A percentile compares a stretch with the other conserved stretches of the same genome.
Conservation (phyloP, 768 basidiomycete genomes). For the Leucosporidium scottii region DNA sequence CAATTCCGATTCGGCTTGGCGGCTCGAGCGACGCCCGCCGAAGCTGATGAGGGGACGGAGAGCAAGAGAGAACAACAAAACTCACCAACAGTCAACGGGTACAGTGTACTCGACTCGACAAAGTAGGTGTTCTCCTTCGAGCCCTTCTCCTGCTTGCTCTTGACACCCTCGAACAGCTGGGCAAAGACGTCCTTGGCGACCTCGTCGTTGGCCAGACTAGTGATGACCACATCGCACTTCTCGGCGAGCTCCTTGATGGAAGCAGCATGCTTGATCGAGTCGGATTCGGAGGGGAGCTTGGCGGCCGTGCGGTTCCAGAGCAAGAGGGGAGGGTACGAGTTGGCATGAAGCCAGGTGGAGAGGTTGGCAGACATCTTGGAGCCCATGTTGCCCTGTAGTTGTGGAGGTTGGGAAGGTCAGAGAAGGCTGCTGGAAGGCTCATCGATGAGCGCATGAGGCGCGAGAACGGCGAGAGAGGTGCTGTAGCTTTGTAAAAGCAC, state of each 20-base stretch:
- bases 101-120: slow-evolving; percentile 69
- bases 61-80: not conserved
- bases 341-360: slow-evolving; percentile 50
- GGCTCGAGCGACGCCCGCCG: no score
- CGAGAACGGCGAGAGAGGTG: not conserved
- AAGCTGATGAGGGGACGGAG: not conserved
- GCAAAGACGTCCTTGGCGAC: slow-evolving; percentile 60
- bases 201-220: slow-evolving; percentile 64
- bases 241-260: slow-evolving; percentile 55
- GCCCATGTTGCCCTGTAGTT: slow-evolving; percentile 59
- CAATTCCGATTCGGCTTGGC: not conserved
- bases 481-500: not conserved
- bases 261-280: slow-evolving; percentile 54
- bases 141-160: slow-evolving; percentile 35
- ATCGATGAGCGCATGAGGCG: not conserved
- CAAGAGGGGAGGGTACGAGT: slow-evolving; percentile 50
- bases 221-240: slow-evolving; percentile 68
- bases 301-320: slow-evolving; percentile 68
- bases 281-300: slow-evolving; percentile 54
- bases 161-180: slow-evolving; percentile 49
- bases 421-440: slow-evolving; percentile 31
- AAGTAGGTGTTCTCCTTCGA: slow-evolving; percentile 54
- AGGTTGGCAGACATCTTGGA: slow-evolving; percentile 72
- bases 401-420: slow-evolving; percentile 38
- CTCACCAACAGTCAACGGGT: slow-evolving; percentile 38